These are phyloP conservation scores for Penicillium taxi DNA, from an alignment of 495 filamentous ascomycete genomes.

Conservation along the genomic window DNA sequence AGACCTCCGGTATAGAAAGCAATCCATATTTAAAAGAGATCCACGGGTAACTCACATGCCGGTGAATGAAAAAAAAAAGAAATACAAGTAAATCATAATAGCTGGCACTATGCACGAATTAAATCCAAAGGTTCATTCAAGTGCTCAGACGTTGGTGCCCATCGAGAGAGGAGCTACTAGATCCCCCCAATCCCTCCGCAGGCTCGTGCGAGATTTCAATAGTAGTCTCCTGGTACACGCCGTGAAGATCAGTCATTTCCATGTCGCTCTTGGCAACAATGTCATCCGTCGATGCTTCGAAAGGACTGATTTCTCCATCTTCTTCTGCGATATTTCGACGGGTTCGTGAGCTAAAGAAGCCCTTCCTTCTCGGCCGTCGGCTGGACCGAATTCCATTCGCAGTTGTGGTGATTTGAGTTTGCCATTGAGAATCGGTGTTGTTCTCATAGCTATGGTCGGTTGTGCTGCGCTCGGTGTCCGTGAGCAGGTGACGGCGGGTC, in stretches of 20 bases:
- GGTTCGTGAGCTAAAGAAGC: conserved; percentile 15
- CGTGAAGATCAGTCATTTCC: conserved; percentile 26
- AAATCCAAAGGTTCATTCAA: too few species aligned
- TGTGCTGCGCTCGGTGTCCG: conserved; percentile 30
- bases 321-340: conserved; percentile 17
- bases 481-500: conserved; percentile 31
- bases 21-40: too few species aligned
- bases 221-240: conserved; percentile 37
- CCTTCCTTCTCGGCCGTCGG: conserved; percentile 15
- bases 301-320: conserved; percentile 19
- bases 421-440: conserved; percentile 20
- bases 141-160: conserved; percentile 3
- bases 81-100: too few species aligned
- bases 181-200: too few species aligned
- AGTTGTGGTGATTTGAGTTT: conserved; percentile 26
- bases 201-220: conserved; percentile 37
- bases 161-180: too few species aligned
- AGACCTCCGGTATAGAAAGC: too few species aligned
- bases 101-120: too few species aligned
- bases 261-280: conserved; percentile 29
- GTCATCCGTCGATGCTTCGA: conserved; percentile 31
- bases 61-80: too few species aligned
- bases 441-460: conserved; percentile 24
- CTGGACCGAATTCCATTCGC: conserved; percentile 3
- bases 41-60: too few species aligned